phyloP scores from a whole-genome alignment of 768 basidiomycete genomes.

The Lentinula sp. region DNA sequence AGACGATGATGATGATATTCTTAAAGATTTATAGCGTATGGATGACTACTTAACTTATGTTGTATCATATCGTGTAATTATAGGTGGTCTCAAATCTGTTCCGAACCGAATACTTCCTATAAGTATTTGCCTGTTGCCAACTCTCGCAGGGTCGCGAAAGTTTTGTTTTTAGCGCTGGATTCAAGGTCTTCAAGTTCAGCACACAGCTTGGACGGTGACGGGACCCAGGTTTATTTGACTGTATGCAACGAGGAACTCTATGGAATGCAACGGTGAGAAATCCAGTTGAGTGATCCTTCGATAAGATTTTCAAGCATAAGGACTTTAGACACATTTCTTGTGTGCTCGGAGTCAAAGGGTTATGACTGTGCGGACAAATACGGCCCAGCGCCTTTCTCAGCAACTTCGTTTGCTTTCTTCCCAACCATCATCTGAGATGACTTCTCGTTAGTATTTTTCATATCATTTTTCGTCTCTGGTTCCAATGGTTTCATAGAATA shows the following conservation, averaged over 20 bases:
- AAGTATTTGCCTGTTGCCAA: background rate
- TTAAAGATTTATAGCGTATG: conserved; percentile 15
- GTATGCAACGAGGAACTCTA: conserved; percentile 1
- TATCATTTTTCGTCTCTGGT: conserved; percentile 10
- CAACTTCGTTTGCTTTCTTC: conserved; percentile 56
- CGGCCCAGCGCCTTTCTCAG: conserved; percentile 51
- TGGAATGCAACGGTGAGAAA: conserved; percentile 4
- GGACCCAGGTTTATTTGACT: conserved; percentile 1
- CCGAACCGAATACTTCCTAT: no score
- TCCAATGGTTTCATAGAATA: conserved; percentile 40
- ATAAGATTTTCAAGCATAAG: background rate
- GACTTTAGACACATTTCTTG: background rate
- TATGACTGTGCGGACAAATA: conserved; percentile 25
- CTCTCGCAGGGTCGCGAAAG: background rate
- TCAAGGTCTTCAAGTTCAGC: background rate
- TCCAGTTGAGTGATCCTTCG: background rate
- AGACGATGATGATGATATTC: conserved; percentile 31
- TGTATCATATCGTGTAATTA: background rate
- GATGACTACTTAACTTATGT: background rate
- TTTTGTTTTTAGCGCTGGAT: background rate
- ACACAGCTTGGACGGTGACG: background rate
- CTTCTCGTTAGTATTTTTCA: conserved; percentile 39
- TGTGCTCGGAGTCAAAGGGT: background rate
- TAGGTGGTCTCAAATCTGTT: no score
- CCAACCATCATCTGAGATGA: conserved; percentile 35